Conservation (phyloP, 805 yeast genomes). For the Scheffersomyces stipitis region DNA sequence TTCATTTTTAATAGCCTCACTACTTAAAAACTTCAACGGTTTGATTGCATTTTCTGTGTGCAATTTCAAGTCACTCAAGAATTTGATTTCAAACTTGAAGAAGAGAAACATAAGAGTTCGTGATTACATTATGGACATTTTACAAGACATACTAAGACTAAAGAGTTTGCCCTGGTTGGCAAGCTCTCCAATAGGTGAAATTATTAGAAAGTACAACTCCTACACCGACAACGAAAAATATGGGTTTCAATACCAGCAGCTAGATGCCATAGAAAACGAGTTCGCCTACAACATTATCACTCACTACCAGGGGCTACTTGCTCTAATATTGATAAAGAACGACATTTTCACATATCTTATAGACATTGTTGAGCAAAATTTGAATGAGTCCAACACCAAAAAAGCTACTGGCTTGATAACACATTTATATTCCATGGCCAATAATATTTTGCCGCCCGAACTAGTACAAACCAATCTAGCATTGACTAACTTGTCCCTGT, state of each 20-base stretch:
- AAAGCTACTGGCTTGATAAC: constrained; percentile 67
- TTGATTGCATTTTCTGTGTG: constrained; percentile 60
- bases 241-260: constrained; percentile 11
- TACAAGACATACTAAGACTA: constrained; percentile 66
- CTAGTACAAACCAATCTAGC: constrained; percentile 27
- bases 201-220: constrained; percentile 11
- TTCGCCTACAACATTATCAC: constrained; percentile 47
- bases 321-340: constrained; percentile 50
- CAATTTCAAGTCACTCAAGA: constrained; percentile 53
- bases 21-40: constrained; percentile 78
- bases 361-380: constrained; percentile 38
- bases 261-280: constrained; percentile 24
- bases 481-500: constrained; percentile 1
- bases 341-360: constrained; percentile 52
- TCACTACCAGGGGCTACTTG: constrained; percentile 66
- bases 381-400: constrained; percentile 45
- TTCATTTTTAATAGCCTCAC: constrained; percentile 56
- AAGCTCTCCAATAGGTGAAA: constrained; percentile 20
- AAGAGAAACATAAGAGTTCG: constrained; percentile 57
- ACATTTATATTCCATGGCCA: constrained; percentile 57
- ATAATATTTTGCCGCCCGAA: constrained; percentile 53
- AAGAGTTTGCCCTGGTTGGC: constrained; percentile 55
- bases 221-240: neutral
- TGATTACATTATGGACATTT: constrained; percentile 65
- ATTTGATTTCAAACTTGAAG: constrained; percentile 61